Conservation (phyloP, 768 basidiomycete species). For the Sporobolomyces roseus region DNA sequence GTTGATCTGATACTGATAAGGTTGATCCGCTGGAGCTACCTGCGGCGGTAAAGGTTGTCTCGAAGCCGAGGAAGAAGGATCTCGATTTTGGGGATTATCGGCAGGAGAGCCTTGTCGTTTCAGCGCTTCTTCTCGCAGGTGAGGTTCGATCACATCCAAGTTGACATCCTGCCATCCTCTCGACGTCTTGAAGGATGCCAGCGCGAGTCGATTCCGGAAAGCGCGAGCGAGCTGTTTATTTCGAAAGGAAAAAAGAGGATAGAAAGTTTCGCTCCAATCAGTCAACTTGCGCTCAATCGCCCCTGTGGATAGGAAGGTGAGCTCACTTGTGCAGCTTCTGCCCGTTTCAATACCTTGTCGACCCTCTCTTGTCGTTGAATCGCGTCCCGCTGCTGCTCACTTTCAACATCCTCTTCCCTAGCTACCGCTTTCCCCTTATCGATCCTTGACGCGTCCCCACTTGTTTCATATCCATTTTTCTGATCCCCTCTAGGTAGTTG, state of each 20-base stretch:
- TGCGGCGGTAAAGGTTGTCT: too few relatives aligned
- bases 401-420: neutral
- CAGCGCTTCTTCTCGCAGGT: slow-evolving; percentile 29
- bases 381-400: slow-evolving; percentile 7
- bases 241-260: too few relatives aligned
- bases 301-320: neutral
- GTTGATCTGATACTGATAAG: slow-evolving; percentile 16
- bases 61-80: too few relatives aligned
- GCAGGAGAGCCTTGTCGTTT: neutral
- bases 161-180: slow-evolving; percentile 39
- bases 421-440: slow-evolving; percentile 37
- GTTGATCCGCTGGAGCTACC: neutral
- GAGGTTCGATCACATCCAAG: slow-evolving; percentile 41
- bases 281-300: neutral
- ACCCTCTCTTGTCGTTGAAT: slow-evolving; percentile 7
- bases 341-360: slow-evolving; percentile 31
- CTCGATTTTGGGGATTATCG: neutral
- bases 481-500: neutral
- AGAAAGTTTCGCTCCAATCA: too few relatives aligned
- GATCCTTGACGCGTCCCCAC: neutral
- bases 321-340: slow-evolving; percentile 28
- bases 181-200: slow-evolving; percentile 42
- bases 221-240: slow-evolving; percentile 41
- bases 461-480: neutral
- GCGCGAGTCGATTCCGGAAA: slow-evolving; percentile 39